Evolutionary conservation across 345 rosid genomes (phyloP).

Genomic region (Iberis pinnata): DNA sequence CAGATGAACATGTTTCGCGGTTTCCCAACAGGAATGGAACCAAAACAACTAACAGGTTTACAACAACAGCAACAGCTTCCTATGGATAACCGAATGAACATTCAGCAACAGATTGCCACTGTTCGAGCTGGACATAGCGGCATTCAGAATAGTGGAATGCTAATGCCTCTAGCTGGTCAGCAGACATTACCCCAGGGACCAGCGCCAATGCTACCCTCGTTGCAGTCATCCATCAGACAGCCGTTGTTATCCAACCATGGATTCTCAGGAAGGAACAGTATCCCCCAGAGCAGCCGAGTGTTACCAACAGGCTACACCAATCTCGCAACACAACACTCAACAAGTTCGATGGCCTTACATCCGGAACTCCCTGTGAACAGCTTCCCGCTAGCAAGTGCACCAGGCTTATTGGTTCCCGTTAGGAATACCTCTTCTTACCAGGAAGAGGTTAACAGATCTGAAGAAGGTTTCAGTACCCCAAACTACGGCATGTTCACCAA

Average conservation of each 20-base stretch:
- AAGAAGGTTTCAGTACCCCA: conserved; percentile 19
- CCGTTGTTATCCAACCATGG: conserved; percentile 41
- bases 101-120: conserved; percentile 37
- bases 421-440: conserved; percentile 35
- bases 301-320: conserved; percentile 35
- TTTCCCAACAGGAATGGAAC: conserved; percentile 59
- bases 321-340: conserved; percentile 22
- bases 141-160: conserved; percentile 34
- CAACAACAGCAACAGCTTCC: conserved; percentile 50
- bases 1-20: conserved; percentile 59
- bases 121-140: conserved; percentile 35
- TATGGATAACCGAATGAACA: conserved; percentile 26
- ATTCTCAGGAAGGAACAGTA: conserved; percentile 41
- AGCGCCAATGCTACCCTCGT: conserved; percentile 2
- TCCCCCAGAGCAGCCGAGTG: conserved; percentile 57
- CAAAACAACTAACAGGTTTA: conserved; percentile 47
- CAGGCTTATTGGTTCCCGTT: conserved; percentile 42
- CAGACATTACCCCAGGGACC: conserved; percentile 25
- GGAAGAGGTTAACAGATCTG: conserved; percentile 52
- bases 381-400: conserved; percentile 52
- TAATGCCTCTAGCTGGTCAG: conserved; percentile 47
- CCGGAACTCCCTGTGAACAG: conserved; percentile 44
- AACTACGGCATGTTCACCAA: conserved; percentile 20
- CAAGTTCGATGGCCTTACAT: conserved; percentile 19
- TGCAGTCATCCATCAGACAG: conserved; percentile 47